Evolutionary conservation across 805 yeast species (phyloP).

Genomic region (Zygosaccharomyces lentus): DNA sequence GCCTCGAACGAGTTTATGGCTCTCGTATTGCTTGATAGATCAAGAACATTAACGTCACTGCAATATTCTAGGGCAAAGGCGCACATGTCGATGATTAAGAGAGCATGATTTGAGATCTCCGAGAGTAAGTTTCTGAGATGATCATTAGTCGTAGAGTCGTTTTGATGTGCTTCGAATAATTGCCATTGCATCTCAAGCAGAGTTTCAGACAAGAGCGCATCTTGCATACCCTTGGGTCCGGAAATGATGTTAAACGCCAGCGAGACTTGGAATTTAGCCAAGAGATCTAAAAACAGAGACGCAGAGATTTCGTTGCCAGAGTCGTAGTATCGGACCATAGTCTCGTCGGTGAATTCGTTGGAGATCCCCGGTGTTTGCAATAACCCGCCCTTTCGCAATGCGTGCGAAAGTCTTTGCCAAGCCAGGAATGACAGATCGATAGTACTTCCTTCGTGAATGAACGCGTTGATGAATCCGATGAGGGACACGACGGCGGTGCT

Average conservation of each 20-base stretch:
- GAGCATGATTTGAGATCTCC: conserved; percentile 36
- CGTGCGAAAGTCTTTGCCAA: conserved; percentile 18
- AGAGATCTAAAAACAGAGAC: conserved; percentile 19
- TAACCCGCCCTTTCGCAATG: conserved; percentile 17
- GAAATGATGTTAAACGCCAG: conserved; percentile 31
- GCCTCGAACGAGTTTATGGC: conserved; percentile 21
- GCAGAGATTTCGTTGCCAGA: conserved; percentile 29
- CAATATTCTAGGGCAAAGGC: conserved; percentile 24
- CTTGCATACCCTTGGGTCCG: conserved; percentile 19
- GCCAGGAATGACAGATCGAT: conserved; percentile 14
- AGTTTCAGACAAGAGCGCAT: conserved; percentile 31
- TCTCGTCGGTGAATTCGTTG: conserved; percentile 24
- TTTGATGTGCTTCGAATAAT: conserved; percentile 13
- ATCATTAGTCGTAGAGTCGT: background rate
- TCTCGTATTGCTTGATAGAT: conserved; percentile 20
- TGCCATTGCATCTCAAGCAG: conserved; percentile 7
- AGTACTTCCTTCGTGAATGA: conserved; percentile 17
- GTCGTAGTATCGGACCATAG: conserved; percentile 30
- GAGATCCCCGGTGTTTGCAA: conserved; percentile 15
- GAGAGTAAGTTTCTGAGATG: conserved; percentile 39
- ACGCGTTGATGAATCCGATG: conserved; percentile 38
- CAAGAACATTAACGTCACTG: conserved; percentile 19
- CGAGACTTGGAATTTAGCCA: conserved; percentile 28
- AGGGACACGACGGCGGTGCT: conserved; percentile 33
- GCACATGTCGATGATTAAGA: conserved; percentile 28